These are phyloP conservation scores for Tarenaya hassleriana DNA, from an alignment of 345 rosid species.

Conservation along the genomic window DNA sequence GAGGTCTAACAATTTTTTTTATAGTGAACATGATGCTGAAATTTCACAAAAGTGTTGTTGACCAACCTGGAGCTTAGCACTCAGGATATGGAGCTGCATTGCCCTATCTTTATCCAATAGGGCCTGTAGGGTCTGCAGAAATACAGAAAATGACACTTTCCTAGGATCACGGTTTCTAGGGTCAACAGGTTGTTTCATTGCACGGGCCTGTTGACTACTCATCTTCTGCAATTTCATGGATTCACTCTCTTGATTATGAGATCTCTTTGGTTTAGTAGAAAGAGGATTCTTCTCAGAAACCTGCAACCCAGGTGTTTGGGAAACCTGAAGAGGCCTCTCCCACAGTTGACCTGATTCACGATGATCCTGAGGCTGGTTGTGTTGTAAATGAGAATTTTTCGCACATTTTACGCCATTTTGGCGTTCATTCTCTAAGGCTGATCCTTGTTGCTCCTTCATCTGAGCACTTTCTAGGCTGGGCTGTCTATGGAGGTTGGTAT, in stretches of 20 bases:
- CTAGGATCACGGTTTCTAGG: slow-evolving; percentile 43
- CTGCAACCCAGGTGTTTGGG: slow-evolving; percentile 45
- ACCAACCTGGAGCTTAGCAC: slow-evolving; percentile 62
- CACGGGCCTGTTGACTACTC: slow-evolving; percentile 56
- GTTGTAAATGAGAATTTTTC: slow-evolving; percentile 33
- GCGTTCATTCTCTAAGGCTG: slow-evolving; percentile 39
- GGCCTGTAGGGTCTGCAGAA: slow-evolving; percentile 72
- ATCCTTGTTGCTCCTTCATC: slow-evolving; percentile 46
- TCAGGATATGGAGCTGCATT: slow-evolving; percentile 76
- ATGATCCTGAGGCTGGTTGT: slow-evolving; percentile 48
- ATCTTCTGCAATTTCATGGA: slow-evolving; percentile 56
- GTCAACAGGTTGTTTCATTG: slow-evolving; percentile 44
- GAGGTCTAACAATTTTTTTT: neutral
- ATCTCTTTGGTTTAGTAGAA: slow-evolving; percentile 41
- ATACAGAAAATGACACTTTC: slow-evolving; percentile 70
- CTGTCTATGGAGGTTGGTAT: slow-evolving; percentile 36
- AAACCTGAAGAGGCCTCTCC: slow-evolving; percentile 42
- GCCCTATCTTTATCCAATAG: slow-evolving; percentile 94
- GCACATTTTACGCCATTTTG: slow-evolving; percentile 38
- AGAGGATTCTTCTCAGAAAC: slow-evolving; percentile 45
- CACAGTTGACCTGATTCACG: slow-evolving; percentile 38
- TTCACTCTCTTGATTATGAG: slow-evolving; percentile 42
- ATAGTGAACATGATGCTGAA: slow-evolving; percentile 20
- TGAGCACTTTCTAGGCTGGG: slow-evolving; percentile 35
- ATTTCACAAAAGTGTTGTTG: slow-evolving; percentile 15